Base-by-base conservation (phyloP, 176 grass and related monocot species). In the Metroxylon sagu region DNA sequence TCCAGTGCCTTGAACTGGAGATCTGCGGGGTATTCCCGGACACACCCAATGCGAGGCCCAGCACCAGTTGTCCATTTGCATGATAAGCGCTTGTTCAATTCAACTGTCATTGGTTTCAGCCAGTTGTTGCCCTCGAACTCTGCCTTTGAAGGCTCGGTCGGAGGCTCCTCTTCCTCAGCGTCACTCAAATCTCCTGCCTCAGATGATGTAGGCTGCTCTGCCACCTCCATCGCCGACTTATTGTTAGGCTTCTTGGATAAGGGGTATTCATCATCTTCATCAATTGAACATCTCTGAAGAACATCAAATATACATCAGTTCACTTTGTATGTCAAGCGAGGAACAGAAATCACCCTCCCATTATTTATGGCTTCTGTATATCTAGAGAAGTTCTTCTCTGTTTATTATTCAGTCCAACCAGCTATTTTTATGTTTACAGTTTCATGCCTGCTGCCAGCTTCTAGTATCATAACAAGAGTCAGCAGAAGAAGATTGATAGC, bases 1-100 rank as follows among this genome's bases (percentile, higher is more conserved):
- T 98, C 94, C 0, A 98, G 74, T 17, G 94, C 94, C 77, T 56
- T 85, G 52, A 31, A 85, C 75, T 98, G 94, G 3, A 98, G 88
- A 54, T 93, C 81, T 52, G 72, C 61, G 16, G 88, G 88, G 71
- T 98, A 98, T 70, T 98, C 94, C 14, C 94, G 84, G 62, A 98
- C 88, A 68, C 84, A 92, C 52, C 82, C 71, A 56, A 98, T 98
- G 67, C 94, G 84, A 5, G 84, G 76, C 3, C 94, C 94, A 0
- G 74, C 75, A 1, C 88, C 88, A 5, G 88, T 80, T 2, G 82
- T 78, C 94, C 94, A 98, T 70, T 89, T 82, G 48, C 85, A 76
- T 14, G 57, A 63, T 27, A 58, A 29, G 59, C 79, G 67, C 72
- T 80, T 76, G 49, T 75, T 56, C 17, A 54, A 54, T 6, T 30